These are phyloP conservation scores for Pezicula neosporulosa DNA, from an alignment of 2,329 filamentous ascomycete species.

Conservation along the genomic window DNA sequence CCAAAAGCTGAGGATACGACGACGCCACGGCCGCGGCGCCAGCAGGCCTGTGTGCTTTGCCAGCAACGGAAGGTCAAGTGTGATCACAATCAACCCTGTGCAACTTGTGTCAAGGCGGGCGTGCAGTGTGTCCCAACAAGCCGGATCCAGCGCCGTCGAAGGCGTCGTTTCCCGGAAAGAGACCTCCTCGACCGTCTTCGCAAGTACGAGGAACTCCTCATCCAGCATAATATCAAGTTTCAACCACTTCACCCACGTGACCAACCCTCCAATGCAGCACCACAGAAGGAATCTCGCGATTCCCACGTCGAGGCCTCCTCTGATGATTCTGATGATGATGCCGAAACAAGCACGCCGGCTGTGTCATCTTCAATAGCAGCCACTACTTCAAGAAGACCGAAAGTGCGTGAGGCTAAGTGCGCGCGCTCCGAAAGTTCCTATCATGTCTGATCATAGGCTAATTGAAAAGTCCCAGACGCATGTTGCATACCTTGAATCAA, in stretches of 20 bases:
- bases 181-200: slow-evolving; percentile 24
- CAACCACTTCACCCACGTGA: slow-evolving; percentile 23
- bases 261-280: too few relatives aligned
- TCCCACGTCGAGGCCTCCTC: slow-evolving; percentile 4
- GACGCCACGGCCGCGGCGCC: slow-evolving; percentile 8
- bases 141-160: slow-evolving; percentile 58
- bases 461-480: slow-evolving; percentile 31
- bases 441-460: slow-evolving; percentile 14
- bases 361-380: slow-evolving; percentile 17
- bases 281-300: slow-evolving; percentile 14
- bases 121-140: slow-evolving; percentile 59
- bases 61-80: slow-evolving; percentile 75
- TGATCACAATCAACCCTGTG: slow-evolving; percentile 69
- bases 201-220: slow-evolving; percentile 24
- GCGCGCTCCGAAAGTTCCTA: slow-evolving; percentile 1
- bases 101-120: slow-evolving; percentile 61
- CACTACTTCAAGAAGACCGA: slow-evolving; percentile 21
- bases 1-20: too few relatives aligned
- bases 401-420: slow-evolving; percentile 28
- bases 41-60: slow-evolving; percentile 59
- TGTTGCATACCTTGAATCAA: slow-evolving; percentile 43
- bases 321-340: slow-evolving; percentile 24
- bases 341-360: slow-evolving; percentile 14
- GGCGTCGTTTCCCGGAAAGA: slow-evolving; percentile 30
- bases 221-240: slow-evolving; percentile 22